Conservation (phyloP, 495 filamentous ascomycete species). For the Penicillium lagena region DNA sequence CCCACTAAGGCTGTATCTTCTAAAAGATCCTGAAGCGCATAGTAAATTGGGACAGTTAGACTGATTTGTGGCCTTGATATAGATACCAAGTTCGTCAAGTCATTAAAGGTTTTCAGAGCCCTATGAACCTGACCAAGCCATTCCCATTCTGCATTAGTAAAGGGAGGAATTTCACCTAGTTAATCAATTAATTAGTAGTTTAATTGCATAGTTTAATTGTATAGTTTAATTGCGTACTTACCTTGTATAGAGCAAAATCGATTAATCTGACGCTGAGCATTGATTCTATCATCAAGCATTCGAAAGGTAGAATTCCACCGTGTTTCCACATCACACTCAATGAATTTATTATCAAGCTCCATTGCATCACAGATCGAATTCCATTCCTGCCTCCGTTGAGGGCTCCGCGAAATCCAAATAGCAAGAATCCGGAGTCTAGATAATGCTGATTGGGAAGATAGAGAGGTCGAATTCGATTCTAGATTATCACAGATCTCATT, state of each 20-base stretch:
- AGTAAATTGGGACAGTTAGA: slow-evolving; percentile 6
- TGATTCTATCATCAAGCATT: slow-evolving; percentile 1
- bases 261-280: neutral
- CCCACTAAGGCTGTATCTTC: slow-evolving; percentile 3
- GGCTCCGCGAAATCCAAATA: slow-evolving; percentile 9
- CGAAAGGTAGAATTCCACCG: slow-evolving; percentile 7
- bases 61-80: slow-evolving; percentile 7
- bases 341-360: neutral
- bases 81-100: slow-evolving; percentile 4
- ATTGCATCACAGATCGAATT: slow-evolving; percentile 3
- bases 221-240: no score
- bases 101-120: slow-evolving; percentile 3
- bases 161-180: neutral
- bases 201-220: no score
- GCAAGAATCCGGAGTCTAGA: slow-evolving; percentile 3
- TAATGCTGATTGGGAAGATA: slow-evolving; percentile 2
- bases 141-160: slow-evolving; percentile 1
- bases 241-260: neutral
- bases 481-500: no score
- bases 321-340: slow-evolving; percentile 6
- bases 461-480: neutral
- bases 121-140: slow-evolving; percentile 2
- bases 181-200: neutral
- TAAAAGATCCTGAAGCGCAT: slow-evolving; percentile 5
- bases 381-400: slow-evolving; percentile 7